These are phyloP conservation scores for Iris macrosiphon DNA, from an alignment of 106 monocot species.

Conservation along the genomic window DNA sequence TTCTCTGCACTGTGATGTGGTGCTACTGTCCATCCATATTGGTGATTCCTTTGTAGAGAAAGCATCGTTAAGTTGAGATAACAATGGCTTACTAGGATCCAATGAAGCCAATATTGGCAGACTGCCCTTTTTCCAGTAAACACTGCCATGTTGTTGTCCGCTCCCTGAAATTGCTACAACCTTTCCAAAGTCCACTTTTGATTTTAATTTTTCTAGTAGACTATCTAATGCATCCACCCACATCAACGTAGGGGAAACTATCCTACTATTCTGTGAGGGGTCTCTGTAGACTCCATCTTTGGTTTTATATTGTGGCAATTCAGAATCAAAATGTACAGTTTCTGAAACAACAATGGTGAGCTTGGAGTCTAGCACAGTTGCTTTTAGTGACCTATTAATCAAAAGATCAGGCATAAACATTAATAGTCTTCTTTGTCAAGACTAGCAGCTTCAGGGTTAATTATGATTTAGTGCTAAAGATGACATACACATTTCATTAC, in stretches of 20 bases:
- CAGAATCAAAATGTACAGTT: slow-evolving; percentile 67
- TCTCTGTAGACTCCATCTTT: slow-evolving; percentile 92
- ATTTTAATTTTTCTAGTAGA: slow-evolving; percentile 56
- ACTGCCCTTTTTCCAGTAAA: slow-evolving; percentile 90
- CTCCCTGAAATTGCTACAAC: slow-evolving; percentile 85
- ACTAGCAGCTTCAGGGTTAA: background rate
- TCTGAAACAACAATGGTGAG: slow-evolving; percentile 57
- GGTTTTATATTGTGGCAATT: slow-evolving; percentile 74
- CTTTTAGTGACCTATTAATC: slow-evolving; percentile 69
- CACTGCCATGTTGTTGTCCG: slow-evolving; percentile 97
- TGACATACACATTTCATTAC: background rate
- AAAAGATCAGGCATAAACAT: slow-evolving; percentile 1
- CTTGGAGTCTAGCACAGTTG: slow-evolving; percentile 64
- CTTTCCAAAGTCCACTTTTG: slow-evolving; percentile 56
- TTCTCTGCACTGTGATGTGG: slow-evolving; percentile 80
- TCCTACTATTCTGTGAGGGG: slow-evolving; percentile 49
- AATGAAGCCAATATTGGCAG: slow-evolving; percentile 40
- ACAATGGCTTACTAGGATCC: slow-evolving; percentile 39
- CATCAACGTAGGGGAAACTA: slow-evolving; percentile 93
- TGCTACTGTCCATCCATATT: slow-evolving; percentile 95
- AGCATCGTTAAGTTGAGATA: slow-evolving; percentile 51
- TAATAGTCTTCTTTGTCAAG: background rate
- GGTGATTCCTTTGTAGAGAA: slow-evolving; percentile 75
- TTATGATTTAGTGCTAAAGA: background rate
- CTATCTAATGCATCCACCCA: slow-evolving; percentile 92